Base-by-base conservation (phyloP, 1,139 yeast genomes). In the Lodderomyces metapsilosis region DNA sequence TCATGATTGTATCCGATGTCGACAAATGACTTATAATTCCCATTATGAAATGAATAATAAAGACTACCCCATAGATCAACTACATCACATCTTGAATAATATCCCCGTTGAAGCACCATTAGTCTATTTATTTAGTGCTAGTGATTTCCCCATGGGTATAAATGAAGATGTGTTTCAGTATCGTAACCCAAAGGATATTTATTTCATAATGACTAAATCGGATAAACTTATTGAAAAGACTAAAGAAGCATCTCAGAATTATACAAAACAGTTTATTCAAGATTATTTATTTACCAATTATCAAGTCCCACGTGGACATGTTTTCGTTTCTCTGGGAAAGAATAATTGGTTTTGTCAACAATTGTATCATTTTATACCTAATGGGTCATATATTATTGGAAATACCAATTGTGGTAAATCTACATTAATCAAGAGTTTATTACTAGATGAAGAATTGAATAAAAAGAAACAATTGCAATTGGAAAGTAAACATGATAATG, bases 371-470 rank as follows among this genome's bases (percentile, higher is more conserved):
- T 50, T 57, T 9, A 56, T 79, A 20, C 71, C 77, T 1, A 54
- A 63, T 6, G 71, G 61, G 24, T 52, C 80, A 21, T 84, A 79
- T 54, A 59, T 88, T 27, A 66, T 88, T 10, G 96, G 97, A 1
- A 74, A 74, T 48, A 80, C 87, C 8, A 88, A 88, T 54, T 71
- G 80, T 12, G 97, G 97, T 1, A 88, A 88, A 57, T 80, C 94
- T 1, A 71, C 84, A 1, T 56, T 88, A 22, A 71, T 84, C 2
- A 77, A 73, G 50, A 57, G 77, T n/a, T 51, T 83, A 24, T 51
- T 78, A 12, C 62, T 64, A 38, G 40, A 56, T 8, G 56, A 58
- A 24, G 54, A 56, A 34, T 40, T 43, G 39, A 21, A 38, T 15
- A 28, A 15, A 25, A 42, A 31, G 37, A 28, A 28, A 28, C 11